Conservation (phyloP, 2,329 filamentous ascomycete genomes). For the Hymenoscyphus scutula region DNA sequence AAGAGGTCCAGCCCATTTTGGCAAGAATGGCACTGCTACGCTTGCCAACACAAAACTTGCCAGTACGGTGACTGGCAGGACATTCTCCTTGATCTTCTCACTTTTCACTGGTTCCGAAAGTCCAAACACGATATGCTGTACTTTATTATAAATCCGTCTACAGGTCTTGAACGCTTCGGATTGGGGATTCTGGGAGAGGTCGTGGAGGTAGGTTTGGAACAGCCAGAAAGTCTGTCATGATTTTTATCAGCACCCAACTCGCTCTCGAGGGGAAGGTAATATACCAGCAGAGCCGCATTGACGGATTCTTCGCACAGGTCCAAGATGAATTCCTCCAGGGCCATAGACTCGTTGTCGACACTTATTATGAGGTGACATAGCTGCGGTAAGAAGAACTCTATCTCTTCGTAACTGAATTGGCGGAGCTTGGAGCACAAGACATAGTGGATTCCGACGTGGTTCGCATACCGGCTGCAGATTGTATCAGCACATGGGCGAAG, state of each 20-base stretch:
- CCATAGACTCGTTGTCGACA: conserved; percentile 89
- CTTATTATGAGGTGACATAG: conserved; percentile 86
- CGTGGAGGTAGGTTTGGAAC: conserved; percentile 83
- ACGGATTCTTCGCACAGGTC: conserved; percentile 86
- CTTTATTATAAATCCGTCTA: conserved; percentile 80
- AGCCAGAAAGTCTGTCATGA: conserved; percentile 76
- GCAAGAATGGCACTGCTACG: conserved; percentile 70
- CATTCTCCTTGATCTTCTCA: conserved; percentile 79
- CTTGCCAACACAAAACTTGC: conserved; percentile 78
- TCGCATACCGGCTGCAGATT: conserved; percentile 70
- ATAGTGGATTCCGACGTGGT: conserved; percentile 88
- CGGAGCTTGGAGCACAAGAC: conserved; percentile 85
- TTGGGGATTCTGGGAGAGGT: conserved; percentile 71
- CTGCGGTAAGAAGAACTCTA: conserved; percentile 88
- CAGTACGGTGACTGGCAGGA: conserved; percentile 75
- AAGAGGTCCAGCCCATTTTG: conserved; percentile 75
- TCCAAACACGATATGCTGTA: conserved; percentile 84
- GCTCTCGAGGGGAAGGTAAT: conserved; percentile 35
- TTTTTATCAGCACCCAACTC: conserved; percentile 21
- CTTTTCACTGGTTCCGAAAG: conserved; percentile 64
- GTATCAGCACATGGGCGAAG: conserved; percentile 6
- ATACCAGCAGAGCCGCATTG: conserved; percentile 76
- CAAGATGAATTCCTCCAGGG: conserved; percentile 81
- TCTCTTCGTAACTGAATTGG: conserved; percentile 86
- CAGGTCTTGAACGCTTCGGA: conserved; percentile 79